Base-by-base conservation (phyloP, 352 stramenopile species). In the Phytophthora rubi region DNA sequence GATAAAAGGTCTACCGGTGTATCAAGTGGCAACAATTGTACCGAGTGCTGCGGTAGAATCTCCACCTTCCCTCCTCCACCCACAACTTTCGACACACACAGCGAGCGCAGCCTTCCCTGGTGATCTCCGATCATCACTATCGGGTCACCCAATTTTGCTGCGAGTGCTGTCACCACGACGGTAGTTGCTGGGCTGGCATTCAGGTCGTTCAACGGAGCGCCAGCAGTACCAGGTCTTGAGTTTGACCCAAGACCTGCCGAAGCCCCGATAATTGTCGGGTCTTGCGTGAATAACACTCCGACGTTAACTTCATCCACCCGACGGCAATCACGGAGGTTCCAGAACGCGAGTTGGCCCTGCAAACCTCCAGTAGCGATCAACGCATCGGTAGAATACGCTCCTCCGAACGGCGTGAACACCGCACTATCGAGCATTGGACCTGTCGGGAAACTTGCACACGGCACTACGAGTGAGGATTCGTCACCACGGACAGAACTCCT, bases 51-150 rank as follows among this genome's bases (percentile, higher is more conserved):
- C 8, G 86, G 84, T n/a, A 91, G 15, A 53, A 91, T 63, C 52
- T 95, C 85, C 8, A 92, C 53, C 10, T 73, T 65, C 4, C 79
- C 75, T 16, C 54, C 76, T 32, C 77, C 73, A 0, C 80, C 79
- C 16, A 90, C 75, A 28, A 83, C 21, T 54, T 90, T 92, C 30
- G 81, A 57, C 2, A 85, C 70, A 28, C 83, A 89, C 0, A 93
- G 42, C 0, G 73, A 80, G n/a, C 87, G 82, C 18, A 95, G 56
- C 7, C 80, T 81, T 35, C 87, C 87, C 2, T 44, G 70, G n/a
- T 81, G 67, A 51, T 95, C 87, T 5, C 85, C 87, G 0, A 91
- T 53, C 15, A 92, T 70, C 8, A 93, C 65, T 9, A 95, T 30
- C 1, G 87, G 87, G 42, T 95, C 87, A 1, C 71, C 73, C 26